Conservation (phyloP, 345 rosid species). For the Nephelium lappaceum region DNA sequence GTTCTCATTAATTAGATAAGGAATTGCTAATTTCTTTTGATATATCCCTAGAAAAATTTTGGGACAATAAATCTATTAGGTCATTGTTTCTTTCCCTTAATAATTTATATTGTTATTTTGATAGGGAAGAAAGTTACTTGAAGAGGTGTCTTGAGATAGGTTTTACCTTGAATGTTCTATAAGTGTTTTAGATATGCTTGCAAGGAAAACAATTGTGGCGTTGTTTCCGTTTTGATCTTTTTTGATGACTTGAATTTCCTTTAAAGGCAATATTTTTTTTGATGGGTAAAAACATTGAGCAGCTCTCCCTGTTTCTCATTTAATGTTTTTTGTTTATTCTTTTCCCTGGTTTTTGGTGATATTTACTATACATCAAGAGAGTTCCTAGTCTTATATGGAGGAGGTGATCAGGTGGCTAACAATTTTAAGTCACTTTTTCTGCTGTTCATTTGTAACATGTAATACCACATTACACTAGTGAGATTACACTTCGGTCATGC, state of each 20-base stretch:
- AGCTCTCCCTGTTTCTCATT: neutral
- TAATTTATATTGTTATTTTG: neutral
- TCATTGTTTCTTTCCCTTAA: neutral
- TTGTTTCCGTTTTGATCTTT: neutral
- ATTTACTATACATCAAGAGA: neutral
- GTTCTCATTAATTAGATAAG: neutral
- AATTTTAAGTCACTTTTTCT: neutral
- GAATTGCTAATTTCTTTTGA: neutral
- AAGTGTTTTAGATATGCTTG: neutral
- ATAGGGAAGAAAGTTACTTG: neutral
- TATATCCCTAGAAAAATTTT: neutral
- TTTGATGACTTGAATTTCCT: neutral
- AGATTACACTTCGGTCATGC: neutral
- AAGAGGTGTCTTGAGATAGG: neutral
- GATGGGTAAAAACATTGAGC: neutral
- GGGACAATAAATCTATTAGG: neutral
- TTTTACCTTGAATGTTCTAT: neutral
- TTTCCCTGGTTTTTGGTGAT: neutral
- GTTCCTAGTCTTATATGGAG: neutral
- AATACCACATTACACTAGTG: neutral
- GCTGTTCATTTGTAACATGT: neutral
- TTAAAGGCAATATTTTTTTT: neutral
- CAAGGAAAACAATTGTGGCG: neutral
- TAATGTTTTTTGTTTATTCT: neutral
- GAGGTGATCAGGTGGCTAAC: neutral